phyloP scores from a whole-genome alignment of 441 rosid species.

The Erodium chrysanthum region DNA sequence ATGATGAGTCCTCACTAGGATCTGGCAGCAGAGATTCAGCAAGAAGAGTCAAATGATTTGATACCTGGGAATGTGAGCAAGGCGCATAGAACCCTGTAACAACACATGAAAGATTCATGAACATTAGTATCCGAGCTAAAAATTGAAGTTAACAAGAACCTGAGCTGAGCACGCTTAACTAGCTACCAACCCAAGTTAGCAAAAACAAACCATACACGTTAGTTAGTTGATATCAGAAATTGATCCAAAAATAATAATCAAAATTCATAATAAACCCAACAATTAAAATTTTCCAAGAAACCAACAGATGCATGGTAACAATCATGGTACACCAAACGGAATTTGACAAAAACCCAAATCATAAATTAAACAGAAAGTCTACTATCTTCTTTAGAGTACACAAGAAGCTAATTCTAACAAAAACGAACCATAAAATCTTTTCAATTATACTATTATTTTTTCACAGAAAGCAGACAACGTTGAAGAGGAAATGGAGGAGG shows the following conservation, averaged over 20 bases:
- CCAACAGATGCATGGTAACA: not conserved
- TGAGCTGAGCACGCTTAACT: not conserved
- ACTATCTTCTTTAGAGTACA: not conserved
- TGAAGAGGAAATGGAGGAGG: not conserved
- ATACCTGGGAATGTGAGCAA: conserved; percentile 72
- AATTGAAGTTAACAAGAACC: not conserved
- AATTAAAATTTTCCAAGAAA: not conserved
- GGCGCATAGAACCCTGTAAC: conserved; percentile 79
- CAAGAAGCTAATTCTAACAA: not conserved
- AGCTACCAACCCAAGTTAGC: not conserved
- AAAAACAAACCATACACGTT: not conserved
- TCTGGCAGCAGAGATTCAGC: conserved; percentile 55
- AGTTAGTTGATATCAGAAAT: not conserved
- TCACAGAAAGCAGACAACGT: too few relatives aligned
- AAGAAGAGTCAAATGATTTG: conserved; percentile 57
- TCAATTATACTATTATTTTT: not conserved
- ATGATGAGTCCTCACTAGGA: conserved; percentile 27
- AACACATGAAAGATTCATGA: not conserved
- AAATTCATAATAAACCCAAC: not conserved
- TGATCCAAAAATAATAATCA: not conserved
- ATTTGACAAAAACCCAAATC: not conserved
- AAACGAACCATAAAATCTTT: not conserved
- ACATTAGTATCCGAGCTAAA: not conserved
- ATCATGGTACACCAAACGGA: not conserved
- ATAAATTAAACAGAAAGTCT: not conserved